Conservation (phyloP, 495 filamentous ascomycete species). For the Penicillium flavigenum region DNA sequence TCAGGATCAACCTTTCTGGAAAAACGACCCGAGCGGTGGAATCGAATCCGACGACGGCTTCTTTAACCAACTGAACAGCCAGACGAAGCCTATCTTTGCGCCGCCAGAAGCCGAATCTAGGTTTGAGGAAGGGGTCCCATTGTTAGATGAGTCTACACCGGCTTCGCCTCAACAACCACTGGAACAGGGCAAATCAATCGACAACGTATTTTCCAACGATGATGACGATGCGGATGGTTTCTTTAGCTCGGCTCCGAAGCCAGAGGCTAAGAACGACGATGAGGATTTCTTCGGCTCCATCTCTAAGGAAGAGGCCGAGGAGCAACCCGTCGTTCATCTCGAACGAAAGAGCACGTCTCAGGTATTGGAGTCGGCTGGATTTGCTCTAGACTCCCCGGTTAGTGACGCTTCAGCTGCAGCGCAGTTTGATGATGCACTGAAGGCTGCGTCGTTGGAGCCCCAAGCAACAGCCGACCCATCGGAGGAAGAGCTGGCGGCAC, state of each 20-base stretch:
- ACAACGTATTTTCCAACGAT: constrained; percentile 38
- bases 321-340: constrained; percentile 27
- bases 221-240: constrained; percentile 42
- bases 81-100: constrained; percentile 48
- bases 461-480: constrained; percentile 22
- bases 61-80: constrained; percentile 50
- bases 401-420: constrained; percentile 38
- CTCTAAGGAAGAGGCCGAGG: not conserved
- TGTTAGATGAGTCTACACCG: constrained; percentile 36
- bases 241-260: constrained; percentile 28
- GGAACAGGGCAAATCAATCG: constrained; percentile 21
- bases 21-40: constrained; percentile 28
- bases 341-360: constrained; percentile 47
- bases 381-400: constrained; percentile 29
- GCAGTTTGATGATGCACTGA: constrained; percentile 33
- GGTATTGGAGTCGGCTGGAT: constrained; percentile 37
- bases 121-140: constrained; percentile 49
- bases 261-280: constrained; percentile 1
- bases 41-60: constrained; percentile 48
- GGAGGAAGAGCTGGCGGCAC: constrained; percentile 68
- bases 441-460: constrained; percentile 26
- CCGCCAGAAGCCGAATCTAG: constrained; percentile 47
- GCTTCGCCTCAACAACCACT: constrained; percentile 21
- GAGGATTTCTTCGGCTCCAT: constrained; percentile 29
- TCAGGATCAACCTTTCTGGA: constrained; percentile 33